Evolutionary conservation across 345 rosid genomes (phyloP), one percentile per base, ranked within the genome.

Genomic region (Sonneratia caseolaris): DNA sequence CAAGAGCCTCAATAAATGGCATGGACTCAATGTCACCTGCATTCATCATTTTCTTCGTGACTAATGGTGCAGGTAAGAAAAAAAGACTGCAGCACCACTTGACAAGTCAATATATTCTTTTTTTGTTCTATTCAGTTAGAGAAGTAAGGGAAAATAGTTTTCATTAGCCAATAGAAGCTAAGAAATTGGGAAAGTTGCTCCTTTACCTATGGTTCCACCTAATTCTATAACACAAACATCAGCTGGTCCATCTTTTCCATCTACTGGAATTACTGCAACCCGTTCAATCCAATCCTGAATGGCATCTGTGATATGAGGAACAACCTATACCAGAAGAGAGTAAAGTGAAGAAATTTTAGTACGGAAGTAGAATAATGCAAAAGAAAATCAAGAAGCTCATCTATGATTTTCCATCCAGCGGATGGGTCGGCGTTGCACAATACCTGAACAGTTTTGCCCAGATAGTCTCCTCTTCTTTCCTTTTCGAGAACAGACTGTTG

Each of bases 371-470:
- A 59, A 24, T 3, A 45, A 21, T 35, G 21, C 24, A 40, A 9
- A 18, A 37, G 7, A 16, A 38, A 24, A 37, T 56, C 15, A 62
- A 35, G 15, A 35, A 62, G 18, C 24, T 37, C 18, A 10, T n/a
- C 1, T 32, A 53, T 11, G 45, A 18, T 11, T 37, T 24, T 37
- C 12, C 73, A 56, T 12, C 66, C n/a, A 35, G 37, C 22, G n/a
- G 67, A 35, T 42, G 43, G 1, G 73, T 42, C 55, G 66, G 37
- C 47, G 24, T 10, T 9, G 40, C 51, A 37, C 57, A 38, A 71
- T 69, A 94, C 98, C 97, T 96, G 99, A 70, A 96, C 99, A 47
- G 98, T 96, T 77, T 88, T 92, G 72, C 99, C 99, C 73, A 96
- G 86, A 76, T 91, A 96, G 80, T 96, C 97, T 66, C 99, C 99